Evolutionary conservation across 2,329 filamentous ascomycete genomes (phyloP).

Genomic region (Sclerotinia nivalis): DNA sequence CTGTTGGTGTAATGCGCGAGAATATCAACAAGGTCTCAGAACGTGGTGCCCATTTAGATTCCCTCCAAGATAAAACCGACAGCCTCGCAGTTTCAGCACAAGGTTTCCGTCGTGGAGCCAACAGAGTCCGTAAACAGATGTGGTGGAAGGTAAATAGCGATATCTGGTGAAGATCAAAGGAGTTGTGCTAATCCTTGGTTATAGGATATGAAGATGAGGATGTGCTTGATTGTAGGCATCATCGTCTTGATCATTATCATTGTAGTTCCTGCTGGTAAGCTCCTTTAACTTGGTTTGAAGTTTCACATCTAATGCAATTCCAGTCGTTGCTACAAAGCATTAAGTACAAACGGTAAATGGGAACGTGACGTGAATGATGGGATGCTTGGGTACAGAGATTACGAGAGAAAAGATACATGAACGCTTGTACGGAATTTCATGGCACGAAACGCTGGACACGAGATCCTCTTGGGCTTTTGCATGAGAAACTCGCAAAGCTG

Average conservation of each 20-base stretch:
- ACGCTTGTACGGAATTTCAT: constrained; percentile 26
- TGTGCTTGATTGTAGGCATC: constrained; percentile 89
- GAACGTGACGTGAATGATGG: constrained; percentile 14
- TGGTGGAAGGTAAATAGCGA: constrained; percentile 49
- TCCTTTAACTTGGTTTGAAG: background rate
- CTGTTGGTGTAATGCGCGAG: constrained; percentile 90
- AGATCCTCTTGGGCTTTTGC: constrained; percentile 40
- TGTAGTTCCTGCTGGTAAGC: constrained; percentile 86
- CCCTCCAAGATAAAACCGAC: constrained; percentile 90
- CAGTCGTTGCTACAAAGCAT: constrained; percentile 49
- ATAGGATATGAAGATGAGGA: constrained; percentile 80
- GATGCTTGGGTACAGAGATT: constrained; percentile 24
- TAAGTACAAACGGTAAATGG: constrained; percentile 2
- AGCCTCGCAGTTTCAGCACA: constrained; percentile 91
- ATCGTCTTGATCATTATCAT: constrained; percentile 91
- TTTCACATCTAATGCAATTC: constrained; percentile 34
- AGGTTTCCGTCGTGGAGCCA: constrained; percentile 94
- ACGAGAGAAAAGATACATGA: constrained; percentile 26
- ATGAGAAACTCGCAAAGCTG: constrained; percentile 41
- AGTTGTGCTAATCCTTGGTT: constrained; percentile 3
- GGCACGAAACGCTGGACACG: constrained; percentile 34
- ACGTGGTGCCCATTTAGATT: constrained; percentile 85
- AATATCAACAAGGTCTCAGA: constrained; percentile 97
- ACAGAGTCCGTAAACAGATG: constrained; percentile 96
- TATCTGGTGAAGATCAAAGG: background rate